phyloP scores from a whole-genome alignment of 352 stramenopile species.

The Globisporangium cederbergense region DNA sequence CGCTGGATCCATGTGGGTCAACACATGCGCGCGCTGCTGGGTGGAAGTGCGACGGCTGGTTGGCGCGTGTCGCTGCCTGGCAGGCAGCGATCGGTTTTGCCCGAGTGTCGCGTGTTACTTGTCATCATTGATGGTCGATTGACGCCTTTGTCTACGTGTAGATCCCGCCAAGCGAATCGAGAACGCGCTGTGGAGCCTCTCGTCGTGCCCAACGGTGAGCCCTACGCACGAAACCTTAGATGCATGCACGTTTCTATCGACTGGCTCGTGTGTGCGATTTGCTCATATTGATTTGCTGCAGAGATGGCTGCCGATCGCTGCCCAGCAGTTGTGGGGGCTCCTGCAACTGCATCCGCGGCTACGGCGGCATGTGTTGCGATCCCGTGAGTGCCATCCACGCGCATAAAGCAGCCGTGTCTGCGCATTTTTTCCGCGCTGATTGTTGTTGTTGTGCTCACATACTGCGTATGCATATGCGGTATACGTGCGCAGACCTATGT shows the following conservation, averaged over 20 bases:
- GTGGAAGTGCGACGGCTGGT: not conserved
- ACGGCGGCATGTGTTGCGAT: slow-evolving; percentile 10
- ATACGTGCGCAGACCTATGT: not conserved
- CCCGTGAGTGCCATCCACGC: slow-evolving; percentile 15
- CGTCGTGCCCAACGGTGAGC: not conserved
- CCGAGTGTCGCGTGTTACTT: not conserved
- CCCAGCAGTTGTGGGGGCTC: slow-evolving; percentile 13
- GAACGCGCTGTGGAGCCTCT: slow-evolving; percentile 26
- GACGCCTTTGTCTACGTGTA: slow-evolving; percentile 1
- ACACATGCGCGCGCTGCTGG: not conserved
- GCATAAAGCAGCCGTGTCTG: not conserved
- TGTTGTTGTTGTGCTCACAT: not conserved
- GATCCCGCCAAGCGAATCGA: slow-evolving; percentile 26
- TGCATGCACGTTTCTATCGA: not conserved
- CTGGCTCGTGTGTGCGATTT: not conserved
- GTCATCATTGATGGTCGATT: not conserved
- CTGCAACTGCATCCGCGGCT: slow-evolving; percentile 24
- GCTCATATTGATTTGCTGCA: not conserved
- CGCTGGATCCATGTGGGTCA: not conserved
- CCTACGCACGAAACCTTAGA: not conserved
- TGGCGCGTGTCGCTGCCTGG: not conserved
- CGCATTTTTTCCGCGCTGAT: not conserved
- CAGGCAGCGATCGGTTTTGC: not conserved
- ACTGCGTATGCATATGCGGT: not conserved
- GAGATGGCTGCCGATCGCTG: not conserved